phyloP scores from a whole-genome alignment of 352 stramenopile species.

The Pythium dissotocum region DNA sequence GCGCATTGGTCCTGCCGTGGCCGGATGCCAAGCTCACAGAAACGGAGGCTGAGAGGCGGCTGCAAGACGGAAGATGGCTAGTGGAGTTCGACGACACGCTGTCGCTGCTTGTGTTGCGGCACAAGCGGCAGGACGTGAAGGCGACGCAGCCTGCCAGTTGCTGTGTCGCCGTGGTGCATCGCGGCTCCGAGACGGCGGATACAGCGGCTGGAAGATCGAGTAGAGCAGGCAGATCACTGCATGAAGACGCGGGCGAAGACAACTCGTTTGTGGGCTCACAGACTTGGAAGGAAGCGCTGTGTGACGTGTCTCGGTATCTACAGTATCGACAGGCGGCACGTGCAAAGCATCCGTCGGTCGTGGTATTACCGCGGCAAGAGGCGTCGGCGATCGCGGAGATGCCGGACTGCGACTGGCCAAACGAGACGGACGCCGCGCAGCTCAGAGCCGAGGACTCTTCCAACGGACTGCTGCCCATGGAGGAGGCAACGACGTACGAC shows the following conservation, averaged over 20 bases:
- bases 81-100: background rate
- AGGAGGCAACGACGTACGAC: slow-evolving; percentile 11
- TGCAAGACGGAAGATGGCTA: slow-evolving; percentile 1
- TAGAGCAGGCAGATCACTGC: background rate
- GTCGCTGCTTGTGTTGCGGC: background rate
- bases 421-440: slow-evolving; percentile 17
- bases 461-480: slow-evolving; percentile 8
- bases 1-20: background rate
- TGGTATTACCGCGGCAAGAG: slow-evolving; percentile 1
- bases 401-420: slow-evolving; percentile 14
- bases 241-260: background rate
- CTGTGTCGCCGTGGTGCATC: slow-evolving; percentile 1
- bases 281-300: background rate
- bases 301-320: slow-evolving; percentile 13
- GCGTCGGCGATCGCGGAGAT: slow-evolving; percentile 21
- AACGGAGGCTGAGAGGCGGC: background rate
- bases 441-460: background rate
- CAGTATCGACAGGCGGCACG: slow-evolving; percentile 28
- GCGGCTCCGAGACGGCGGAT: slow-evolving; percentile 13
- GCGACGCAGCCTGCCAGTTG: slow-evolving; percentile 16
- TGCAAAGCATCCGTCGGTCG: slow-evolving; percentile 19
- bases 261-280: slow-evolving; percentile 5
- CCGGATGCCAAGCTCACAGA: background rate
- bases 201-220: slow-evolving; percentile 1
- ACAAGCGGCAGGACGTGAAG: slow-evolving; percentile 23